A percentile compares a stretch with the other conserved stretches of the same genome.
phyloP scores from a whole-genome alignment of 2,329 filamentous ascomycete genomes.

The Fusarium sp. region DNA sequence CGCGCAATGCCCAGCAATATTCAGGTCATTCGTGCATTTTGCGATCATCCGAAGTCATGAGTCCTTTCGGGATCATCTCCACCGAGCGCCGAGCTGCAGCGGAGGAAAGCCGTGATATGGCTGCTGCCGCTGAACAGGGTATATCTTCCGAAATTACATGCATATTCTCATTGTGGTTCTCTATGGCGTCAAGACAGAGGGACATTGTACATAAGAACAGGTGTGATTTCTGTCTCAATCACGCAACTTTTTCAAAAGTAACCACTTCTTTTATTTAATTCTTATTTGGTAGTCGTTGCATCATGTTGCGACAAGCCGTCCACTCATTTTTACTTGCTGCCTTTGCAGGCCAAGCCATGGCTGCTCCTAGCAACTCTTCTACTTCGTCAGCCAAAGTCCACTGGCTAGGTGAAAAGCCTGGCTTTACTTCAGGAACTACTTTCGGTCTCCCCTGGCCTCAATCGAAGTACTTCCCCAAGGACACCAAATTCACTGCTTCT shows the following conservation, averaged over 20 bases:
- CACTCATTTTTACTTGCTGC: slow-evolving; percentile 30
- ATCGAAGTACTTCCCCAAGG: slow-evolving; percentile 49
- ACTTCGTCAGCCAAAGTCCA: slow-evolving; percentile 42
- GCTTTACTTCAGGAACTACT: slow-evolving; percentile 49
- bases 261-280: not conserved
- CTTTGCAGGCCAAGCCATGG: slow-evolving; percentile 12
- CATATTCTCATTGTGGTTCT: slow-evolving; percentile 26
- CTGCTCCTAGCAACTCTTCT: slow-evolving; percentile 28
- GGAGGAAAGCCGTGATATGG: slow-evolving; percentile 5
- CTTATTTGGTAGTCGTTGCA: slow-evolving; percentile 19
- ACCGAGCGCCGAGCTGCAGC: slow-evolving; percentile 20
- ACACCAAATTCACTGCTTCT: slow-evolving; percentile 49
- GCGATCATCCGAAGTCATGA: not conserved
- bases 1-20: not conserved
- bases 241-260: not conserved
- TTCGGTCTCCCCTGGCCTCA: slow-evolving; percentile 57
- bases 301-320: slow-evolving; percentile 34
- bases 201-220: slow-evolving; percentile 10
- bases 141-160: slow-evolving; percentile 29
- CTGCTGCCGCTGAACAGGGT: slow-evolving; percentile 12
- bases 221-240: not conserved
- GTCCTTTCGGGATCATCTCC: not conserved
- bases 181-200: slow-evolving; percentile 24
- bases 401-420: slow-evolving; percentile 54
- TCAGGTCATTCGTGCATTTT: not conserved